Base-by-base conservation (phyloP, 2,329 filamentous ascomycete species). In the Hymenoscyphus fraxineus region DNA sequence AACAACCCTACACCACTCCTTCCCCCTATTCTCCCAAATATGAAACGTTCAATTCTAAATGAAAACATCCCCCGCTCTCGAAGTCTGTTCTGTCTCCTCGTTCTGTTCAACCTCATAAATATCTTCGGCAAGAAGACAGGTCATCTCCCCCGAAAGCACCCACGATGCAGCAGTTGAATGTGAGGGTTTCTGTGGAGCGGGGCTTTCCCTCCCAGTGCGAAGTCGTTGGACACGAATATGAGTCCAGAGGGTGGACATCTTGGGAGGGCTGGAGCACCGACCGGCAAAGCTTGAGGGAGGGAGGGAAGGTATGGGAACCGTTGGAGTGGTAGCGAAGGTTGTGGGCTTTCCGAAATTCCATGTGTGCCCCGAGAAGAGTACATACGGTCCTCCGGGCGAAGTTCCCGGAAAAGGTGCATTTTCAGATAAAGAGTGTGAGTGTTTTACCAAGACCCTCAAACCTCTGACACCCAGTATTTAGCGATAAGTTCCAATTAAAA, bases 161-260 rank as follows among this genome's bases (percentile, higher is more conserved):
- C 9, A 81, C 73, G 38, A 77, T 70, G 39, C 68, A 71, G 61
- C 80, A 81, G 67, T 81, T 79, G 9, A 79, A 66, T 58, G 73
- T 80, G 40, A 73, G 59, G 0, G 79, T 80, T 80, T 13, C 79
- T 77, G 65, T 80, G 79, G 75, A 80, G 78, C 0, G 78, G 78
- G 7, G 71, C 73, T 10, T 44, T 27, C 15, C 32, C 58, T 27
- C 58, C 38, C 1, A 65, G 64, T 4, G 64, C 58, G 13, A 68
- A 65, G 47, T 72, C 66, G 0, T 64, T 62, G 32, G 64, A 68
- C 62, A 73, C 71, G 66, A 79, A 78, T 19, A 75, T 64, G n/a
- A 75, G 68, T 9, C 79, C 79, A 3, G 64, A 41, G 0, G 75
- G 75, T 5, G 76, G 71, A n/a, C 76, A 77, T 27, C 77, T 74